phyloP scores from a whole-genome alignment of 345 rosid genomes.

The Sisymbrium altissimum region DNA sequence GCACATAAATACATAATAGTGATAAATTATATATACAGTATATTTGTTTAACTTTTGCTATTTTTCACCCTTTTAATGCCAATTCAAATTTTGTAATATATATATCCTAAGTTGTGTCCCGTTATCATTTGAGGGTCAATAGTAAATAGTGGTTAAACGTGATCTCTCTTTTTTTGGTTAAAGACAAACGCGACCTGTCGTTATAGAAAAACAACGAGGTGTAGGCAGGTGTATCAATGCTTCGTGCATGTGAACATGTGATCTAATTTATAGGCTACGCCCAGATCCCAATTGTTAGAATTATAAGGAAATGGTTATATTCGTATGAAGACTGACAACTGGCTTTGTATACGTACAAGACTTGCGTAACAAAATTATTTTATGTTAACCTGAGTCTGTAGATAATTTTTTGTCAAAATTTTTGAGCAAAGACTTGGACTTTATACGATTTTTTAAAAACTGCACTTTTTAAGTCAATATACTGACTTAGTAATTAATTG shows the following conservation, averaged over 20 bases:
- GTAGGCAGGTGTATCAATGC: background rate
- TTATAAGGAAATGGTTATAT: background rate
- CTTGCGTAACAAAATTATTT: background rate
- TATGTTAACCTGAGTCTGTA: background rate
- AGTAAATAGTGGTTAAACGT: background rate
- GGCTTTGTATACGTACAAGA: background rate
- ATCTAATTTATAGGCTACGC: background rate
- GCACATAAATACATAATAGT: no score
- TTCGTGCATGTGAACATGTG: background rate
- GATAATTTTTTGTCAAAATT: background rate
- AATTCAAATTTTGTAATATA: background rate
- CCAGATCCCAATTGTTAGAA: background rate
- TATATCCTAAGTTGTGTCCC: background rate
- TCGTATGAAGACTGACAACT: no score
- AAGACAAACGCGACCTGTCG: background rate
- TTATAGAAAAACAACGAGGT: background rate
- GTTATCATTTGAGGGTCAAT: background rate
- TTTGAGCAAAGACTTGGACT: constrained; percentile 12
- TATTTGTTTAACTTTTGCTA: no score
- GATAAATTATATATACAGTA: no score
- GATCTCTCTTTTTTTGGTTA: background rate
- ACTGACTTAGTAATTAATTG: constrained; percentile 13
- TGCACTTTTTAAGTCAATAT: constrained; percentile 7
- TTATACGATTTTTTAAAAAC: background rate
- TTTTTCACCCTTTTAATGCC: no score